Base-by-base conservation (phyloP, 1,284 basidiomycete species). In the Meira miltonrushii region DNA sequence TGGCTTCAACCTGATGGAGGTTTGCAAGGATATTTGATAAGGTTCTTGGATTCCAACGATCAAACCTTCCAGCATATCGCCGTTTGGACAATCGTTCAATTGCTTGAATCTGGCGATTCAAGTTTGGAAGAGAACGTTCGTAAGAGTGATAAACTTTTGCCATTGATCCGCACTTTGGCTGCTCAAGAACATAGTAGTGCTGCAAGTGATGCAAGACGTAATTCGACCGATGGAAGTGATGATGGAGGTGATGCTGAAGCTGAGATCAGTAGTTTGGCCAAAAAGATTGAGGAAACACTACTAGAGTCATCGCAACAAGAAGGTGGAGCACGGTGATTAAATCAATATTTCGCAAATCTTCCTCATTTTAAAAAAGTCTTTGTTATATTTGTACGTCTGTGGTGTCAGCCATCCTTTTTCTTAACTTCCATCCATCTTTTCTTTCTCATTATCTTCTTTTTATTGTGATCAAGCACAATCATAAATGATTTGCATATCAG, bases 31-130 rank as follows among this genome's bases (percentile, higher is more conserved):
- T 99, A 99, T 80, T 83, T 99, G 46, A 88, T 92, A 74, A 86
- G 91, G 50, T 98, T 99, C 86, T 81, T 99, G 66, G 91, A 88
- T 57, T 92, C 88, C 73, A 83, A 89, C 15, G 95, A 99, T 78
- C 89, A 91, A n/a, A 99, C 95, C 0, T 99, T 99, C 87, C 94
- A 97, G 80, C 95, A 99, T 79, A 99, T 98, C 70, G 95, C 95
- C 33, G 93, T 98, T 33, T 78, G 77, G 81, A 97, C 94, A 0
- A 93, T 97, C 65, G 93, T 97, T 11, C 94, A 98, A 77, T 81
- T 98, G 28, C 84, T 98, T 28, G 95, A 98, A 79, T 92, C 91
- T 28, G 89, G 90, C 66, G 89, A 89, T 87, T 61, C 58, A 2
- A 69, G 71, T 59, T 59, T 78, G 46, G 77, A 76, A 62, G 82